Percentiles rank a stretch among this genome's conserved stretches.
Evolutionary conservation across 2,329 filamentous ascomycete species (phyloP).

Genomic region (Hawksworthiomyces lignivorus): DNA sequence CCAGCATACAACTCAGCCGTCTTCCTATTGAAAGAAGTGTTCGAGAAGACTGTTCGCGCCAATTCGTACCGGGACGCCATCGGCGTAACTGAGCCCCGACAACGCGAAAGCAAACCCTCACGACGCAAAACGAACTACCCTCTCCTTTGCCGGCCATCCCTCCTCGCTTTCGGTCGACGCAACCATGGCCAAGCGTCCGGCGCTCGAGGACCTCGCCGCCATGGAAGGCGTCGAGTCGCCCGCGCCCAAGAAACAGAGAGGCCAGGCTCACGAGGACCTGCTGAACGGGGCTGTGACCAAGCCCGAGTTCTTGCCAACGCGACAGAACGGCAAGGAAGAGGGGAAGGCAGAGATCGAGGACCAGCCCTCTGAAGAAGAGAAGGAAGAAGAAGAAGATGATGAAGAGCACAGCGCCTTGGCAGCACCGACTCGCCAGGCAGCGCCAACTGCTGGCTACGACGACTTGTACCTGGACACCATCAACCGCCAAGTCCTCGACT

Average conservation of each 20-base stretch:
- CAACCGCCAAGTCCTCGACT: slow-evolving; percentile 85
- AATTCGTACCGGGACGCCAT: too few relatives aligned
- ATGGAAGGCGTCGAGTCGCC: slow-evolving; percentile 47
- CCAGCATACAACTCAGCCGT: too few relatives aligned
- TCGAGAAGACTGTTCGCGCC: too few relatives aligned
- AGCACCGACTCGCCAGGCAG: slow-evolving; percentile 58
- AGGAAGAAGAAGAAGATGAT: slow-evolving; percentile 31
- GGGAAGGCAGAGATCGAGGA: slow-evolving; percentile 19
- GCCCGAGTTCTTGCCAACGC: too few relatives aligned
- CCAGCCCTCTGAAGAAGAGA: slow-evolving; percentile 21
- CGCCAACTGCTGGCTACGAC: slow-evolving; percentile 79
- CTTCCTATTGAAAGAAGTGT: too few relatives aligned
- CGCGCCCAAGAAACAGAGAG: slow-evolving; percentile 42
- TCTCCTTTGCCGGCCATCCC: too few relatives aligned
- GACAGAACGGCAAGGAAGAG: too few relatives aligned
- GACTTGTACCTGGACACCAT: slow-evolving; percentile 98
- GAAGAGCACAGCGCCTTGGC: slow-evolving; percentile 32
- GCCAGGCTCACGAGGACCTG: slow-evolving; percentile 11
- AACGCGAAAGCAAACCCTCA: too few relatives aligned
- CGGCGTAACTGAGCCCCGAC: too few relatives aligned
- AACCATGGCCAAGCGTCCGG: slow-evolving; percentile 43
- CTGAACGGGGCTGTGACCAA: background rate
- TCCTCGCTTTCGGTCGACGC: too few relatives aligned
- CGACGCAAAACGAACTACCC: too few relatives aligned
- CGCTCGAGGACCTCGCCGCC: slow-evolving; percentile 53